These are phyloP conservation scores for Trichoderma koningiopsis DNA, from an alignment of 2,329 filamentous ascomycete species.

Conservation along the genomic window DNA sequence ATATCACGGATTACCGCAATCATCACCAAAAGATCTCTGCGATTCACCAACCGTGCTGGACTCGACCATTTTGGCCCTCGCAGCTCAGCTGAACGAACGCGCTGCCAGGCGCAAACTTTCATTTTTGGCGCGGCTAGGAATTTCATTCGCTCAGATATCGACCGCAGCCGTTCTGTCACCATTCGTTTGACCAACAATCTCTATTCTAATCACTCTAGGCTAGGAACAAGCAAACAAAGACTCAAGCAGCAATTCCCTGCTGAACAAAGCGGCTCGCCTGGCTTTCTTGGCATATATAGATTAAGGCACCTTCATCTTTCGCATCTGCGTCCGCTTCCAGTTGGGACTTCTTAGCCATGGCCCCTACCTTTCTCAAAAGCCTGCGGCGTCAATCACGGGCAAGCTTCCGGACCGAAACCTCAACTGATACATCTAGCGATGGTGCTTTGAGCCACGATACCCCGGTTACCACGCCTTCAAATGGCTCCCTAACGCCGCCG, in stretches of 20 bases:
- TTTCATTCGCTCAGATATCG: not conserved
- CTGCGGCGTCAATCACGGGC: slow-evolving; percentile 75
- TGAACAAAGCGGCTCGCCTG: not conserved
- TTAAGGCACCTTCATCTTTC: not conserved
- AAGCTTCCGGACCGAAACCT: slow-evolving; percentile 68
- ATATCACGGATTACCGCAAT: slow-evolving; percentile 13
- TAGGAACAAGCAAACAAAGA: slow-evolving; percentile 10
- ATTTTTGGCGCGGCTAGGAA: slow-evolving; percentile 3
- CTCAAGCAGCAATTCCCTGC: slow-evolving; percentile 2
- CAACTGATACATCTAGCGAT: slow-evolving; percentile 64
- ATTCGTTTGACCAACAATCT: slow-evolving; percentile 13
- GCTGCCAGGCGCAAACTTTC: not conserved
- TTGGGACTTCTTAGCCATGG: slow-evolving; percentile 45
- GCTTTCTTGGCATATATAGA: not conserved
- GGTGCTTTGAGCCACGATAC: slow-evolving; percentile 59
- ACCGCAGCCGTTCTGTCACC: slow-evolving; percentile 3
- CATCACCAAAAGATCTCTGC: not conserved
- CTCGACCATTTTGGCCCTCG: not conserved
- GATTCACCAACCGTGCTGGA: slow-evolving; percentile 12
- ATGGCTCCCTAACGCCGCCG: slow-evolving; percentile 73
- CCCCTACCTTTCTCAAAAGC: slow-evolving; percentile 69
- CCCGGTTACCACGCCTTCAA: slow-evolving; percentile 63
- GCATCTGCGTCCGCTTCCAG: not conserved
- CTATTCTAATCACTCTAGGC: not conserved
- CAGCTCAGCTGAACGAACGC: not conserved